A percentile compares a stretch with the other conserved stretches of the same genome.
phyloP scores from a whole-genome alignment of 495 filamentous ascomycete genomes.

The Neurospora sp. region DNA sequence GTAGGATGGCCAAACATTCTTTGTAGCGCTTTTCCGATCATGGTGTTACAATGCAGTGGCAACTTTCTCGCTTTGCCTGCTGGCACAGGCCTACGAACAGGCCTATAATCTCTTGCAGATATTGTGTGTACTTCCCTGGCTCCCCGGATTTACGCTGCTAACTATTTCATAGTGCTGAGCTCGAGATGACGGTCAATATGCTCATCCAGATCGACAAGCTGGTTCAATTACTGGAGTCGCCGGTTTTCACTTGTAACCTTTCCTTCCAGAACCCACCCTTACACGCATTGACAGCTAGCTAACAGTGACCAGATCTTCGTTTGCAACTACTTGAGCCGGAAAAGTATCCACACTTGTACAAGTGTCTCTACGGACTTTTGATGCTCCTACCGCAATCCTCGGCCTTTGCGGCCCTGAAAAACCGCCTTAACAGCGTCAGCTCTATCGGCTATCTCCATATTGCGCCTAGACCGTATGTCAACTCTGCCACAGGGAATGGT shows the following conservation, averaged over 20 bases:
- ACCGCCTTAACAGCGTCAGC: conserved; percentile 90
- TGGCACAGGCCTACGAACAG: conserved; percentile 97
- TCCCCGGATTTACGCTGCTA: conserved; percentile 1
- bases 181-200: conserved; percentile 98
- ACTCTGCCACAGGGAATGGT: conserved; percentile 5
- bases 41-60: conserved; percentile 99
- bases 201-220: conserved; percentile 99
- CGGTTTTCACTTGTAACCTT: conserved; percentile 88
- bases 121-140: conserved; percentile 49
- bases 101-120: conserved; percentile 95
- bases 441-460: conserved; percentile 93
- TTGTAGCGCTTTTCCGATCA: conserved; percentile 84
- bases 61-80: conserved; percentile 88
- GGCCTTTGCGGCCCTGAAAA: conserved; percentile 93
- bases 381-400: conserved; percentile 98
- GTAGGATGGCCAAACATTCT: conserved; percentile 89
- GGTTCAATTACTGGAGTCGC: conserved; percentile 93
- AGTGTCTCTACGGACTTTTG: conserved; percentile 92
- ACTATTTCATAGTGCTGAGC: conserved; percentile 58
- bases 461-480: conserved; percentile 67
- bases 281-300: background rate
- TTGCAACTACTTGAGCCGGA: conserved; percentile 97
- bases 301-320: conserved; percentile 58
- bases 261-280: background rate
- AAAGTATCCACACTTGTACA: conserved; percentile 91